phyloP scores from a whole-genome alignment of 192 early-diverging fungal genomes.

The Coemansia sp. region DNA sequence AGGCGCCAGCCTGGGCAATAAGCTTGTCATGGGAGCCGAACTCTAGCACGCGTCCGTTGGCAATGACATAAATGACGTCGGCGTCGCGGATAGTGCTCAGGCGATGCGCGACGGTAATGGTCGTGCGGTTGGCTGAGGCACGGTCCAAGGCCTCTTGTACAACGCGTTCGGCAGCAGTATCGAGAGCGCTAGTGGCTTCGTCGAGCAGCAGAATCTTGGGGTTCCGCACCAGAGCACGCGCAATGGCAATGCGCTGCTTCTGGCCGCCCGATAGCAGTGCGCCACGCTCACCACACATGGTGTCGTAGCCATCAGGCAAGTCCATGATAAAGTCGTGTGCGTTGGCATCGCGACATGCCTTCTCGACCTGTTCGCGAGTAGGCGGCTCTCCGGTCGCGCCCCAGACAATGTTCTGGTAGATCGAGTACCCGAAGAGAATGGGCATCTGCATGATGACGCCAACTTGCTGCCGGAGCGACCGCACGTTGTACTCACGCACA shows the following conservation, averaged over 20 bases:
- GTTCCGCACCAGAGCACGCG: conserved; percentile 86
- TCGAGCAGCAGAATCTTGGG: conserved; percentile 85
- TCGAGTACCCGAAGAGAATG: conserved; percentile 77
- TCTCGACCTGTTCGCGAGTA: conserved; percentile 71
- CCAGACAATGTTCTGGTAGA: conserved; percentile 82
- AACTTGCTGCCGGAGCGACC: conserved; percentile 81
- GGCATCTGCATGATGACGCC: conserved; percentile 93
- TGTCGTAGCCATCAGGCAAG: conserved; percentile 81
- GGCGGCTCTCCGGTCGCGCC: conserved; percentile 59
- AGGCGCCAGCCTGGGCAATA: conserved; percentile 46
- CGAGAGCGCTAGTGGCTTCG: conserved; percentile 87
- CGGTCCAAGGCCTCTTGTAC: conserved; percentile 84
- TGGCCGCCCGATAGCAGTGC: conserved; percentile 88
- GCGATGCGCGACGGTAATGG: conserved; percentile 90
- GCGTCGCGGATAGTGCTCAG: conserved; percentile 86
- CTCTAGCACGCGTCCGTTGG: conserved; percentile 70
- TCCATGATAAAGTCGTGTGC: conserved; percentile 74
- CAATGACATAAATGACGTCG: conserved; percentile 83
- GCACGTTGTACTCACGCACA: conserved; percentile 74
- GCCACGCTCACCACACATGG: conserved; percentile 83
- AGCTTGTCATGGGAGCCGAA: conserved; percentile 79
- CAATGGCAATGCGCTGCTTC: conserved; percentile 96
- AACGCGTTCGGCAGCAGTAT: conserved; percentile 74
- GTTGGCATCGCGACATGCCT: conserved; percentile 68
- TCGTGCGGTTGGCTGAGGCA: conserved; percentile 74